These are phyloP conservation scores for Starmerella vaccinii DNA, from an alignment of 805 yeast genomes.

Conservation along the genomic window DNA sequence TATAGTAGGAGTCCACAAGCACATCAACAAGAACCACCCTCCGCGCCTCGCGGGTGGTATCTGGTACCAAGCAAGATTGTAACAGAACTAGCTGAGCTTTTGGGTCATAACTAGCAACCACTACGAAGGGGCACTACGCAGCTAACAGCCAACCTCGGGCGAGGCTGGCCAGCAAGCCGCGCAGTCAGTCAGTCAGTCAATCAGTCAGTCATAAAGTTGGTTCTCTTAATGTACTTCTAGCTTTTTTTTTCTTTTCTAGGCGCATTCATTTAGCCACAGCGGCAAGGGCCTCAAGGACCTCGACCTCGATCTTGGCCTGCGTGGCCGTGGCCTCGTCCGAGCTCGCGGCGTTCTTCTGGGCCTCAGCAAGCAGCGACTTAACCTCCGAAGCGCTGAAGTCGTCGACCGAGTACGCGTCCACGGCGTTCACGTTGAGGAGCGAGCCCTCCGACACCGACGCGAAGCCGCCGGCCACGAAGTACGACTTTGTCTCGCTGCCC, in stretches of 20 bases:
- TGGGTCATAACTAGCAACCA: too few relatives aligned
- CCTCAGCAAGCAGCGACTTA: conserved; percentile 76
- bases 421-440: conserved; percentile 77
- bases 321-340: conserved; percentile 80
- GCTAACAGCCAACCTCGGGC: too few relatives aligned
- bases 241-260: conserved; percentile 4
- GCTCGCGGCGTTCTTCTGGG: conserved; percentile 79
- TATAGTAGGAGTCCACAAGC: too few relatives aligned
- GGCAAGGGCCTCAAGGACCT: conserved; percentile 89
- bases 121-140: too few relatives aligned
- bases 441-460: conserved; percentile 95
- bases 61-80: too few relatives aligned
- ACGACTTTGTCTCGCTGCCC: conserved; percentile 63
- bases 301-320: conserved; percentile 90
- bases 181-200: not conserved
- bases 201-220: not conserved
- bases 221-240: conserved; percentile 6
- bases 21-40: too few relatives aligned
- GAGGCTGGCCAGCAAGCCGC: not conserved
- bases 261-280: conserved; percentile 55
- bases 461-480: conserved; percentile 90
- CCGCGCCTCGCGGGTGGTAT: too few relatives aligned
- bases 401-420: conserved; percentile 89
- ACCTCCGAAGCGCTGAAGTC: conserved; percentile 70
- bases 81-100: too few relatives aligned